Percentiles rank a stretch among this genome's conserved stretches.
Conservation (phyloP, 2,329 filamentous ascomycete species). For the Incumbomyces delicatus region DNA sequence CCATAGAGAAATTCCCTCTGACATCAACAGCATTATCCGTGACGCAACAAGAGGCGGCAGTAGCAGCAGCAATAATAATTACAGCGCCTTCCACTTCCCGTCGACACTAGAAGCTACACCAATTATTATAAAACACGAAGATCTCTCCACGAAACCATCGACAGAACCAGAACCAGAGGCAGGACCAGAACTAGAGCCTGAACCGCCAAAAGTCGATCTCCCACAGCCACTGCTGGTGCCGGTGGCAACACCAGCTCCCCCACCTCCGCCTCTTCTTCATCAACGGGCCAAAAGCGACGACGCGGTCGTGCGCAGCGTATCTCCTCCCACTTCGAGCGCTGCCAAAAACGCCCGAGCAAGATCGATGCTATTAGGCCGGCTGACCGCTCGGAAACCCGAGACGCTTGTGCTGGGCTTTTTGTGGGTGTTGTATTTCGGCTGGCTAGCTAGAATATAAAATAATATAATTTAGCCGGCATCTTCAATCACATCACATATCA, state of each 20-base stretch:
- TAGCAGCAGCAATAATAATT: not conserved
- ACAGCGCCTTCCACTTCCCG: not conserved
- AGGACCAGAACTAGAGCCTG: too few species aligned
- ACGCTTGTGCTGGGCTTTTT: conserved; percentile 1
- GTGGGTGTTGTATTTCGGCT: conserved; percentile 5
- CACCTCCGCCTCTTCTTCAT: too few species aligned
- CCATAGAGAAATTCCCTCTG: not conserved
- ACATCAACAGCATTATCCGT: not conserved
- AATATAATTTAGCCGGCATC: not conserved
- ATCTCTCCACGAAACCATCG: not conserved
- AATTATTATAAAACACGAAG: not conserved
- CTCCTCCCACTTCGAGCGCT: too few species aligned
- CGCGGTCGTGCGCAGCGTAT: not conserved
- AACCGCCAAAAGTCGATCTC: not conserved
- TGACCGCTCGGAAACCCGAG: not conserved
- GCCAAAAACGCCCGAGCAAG: not conserved
- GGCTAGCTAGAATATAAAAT: not conserved
- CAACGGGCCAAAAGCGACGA: conserved; percentile 3
- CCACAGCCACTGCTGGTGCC: not conserved
- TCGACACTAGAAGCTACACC: not conserved
- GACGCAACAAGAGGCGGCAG: not conserved
- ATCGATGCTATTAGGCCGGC: not conserved
- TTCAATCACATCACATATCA: too few species aligned
- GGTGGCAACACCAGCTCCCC: not conserved
- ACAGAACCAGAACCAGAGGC: not conserved